phyloP scores from a whole-genome alignment of 2,329 filamentous ascomycete genomes.

The Paecilomyces sp. region DNA sequence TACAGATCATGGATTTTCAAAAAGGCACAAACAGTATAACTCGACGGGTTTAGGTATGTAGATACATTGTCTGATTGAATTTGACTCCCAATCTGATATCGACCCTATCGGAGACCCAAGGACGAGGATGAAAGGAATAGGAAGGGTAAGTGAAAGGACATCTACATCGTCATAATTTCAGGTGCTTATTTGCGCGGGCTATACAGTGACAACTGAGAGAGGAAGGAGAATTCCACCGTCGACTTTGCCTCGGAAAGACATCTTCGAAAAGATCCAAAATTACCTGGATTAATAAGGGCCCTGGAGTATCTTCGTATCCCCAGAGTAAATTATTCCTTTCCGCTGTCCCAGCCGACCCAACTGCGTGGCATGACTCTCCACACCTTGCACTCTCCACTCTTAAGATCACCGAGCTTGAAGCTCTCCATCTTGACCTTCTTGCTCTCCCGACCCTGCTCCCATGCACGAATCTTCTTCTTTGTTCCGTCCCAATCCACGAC shows the following conservation, averaged over 20 bases:
- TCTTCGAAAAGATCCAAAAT: not conserved
- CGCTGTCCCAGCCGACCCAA: conserved; percentile 79
- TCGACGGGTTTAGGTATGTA: not conserved
- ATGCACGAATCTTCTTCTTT: conserved; percentile 93
- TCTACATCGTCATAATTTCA: not conserved
- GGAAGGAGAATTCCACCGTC: not conserved
- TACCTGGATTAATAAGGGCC: not conserved
- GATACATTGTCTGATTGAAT: not conserved
- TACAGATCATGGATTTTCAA: not conserved
- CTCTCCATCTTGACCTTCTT: conserved; percentile 92
- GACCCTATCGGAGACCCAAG: not conserved
- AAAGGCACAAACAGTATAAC: not conserved
- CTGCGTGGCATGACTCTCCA: conserved; percentile 90
- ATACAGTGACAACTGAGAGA: not conserved
- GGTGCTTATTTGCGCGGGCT: not conserved
- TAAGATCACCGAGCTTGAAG: conserved; percentile 85
- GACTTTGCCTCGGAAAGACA: not conserved
- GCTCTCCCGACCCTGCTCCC: conserved; percentile 90
- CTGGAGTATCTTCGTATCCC: not conserved
- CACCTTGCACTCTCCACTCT: conserved; percentile 91
- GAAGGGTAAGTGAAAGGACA: not conserved
- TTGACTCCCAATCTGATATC: not conserved
- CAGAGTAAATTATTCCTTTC: conserved; percentile 7
- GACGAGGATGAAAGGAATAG: not conserved
- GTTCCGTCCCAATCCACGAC: conserved; percentile 97